Base-by-base conservation (phyloP, 2,329 filamentous ascomycete species). In the Diaporthe nobilis region DNA sequence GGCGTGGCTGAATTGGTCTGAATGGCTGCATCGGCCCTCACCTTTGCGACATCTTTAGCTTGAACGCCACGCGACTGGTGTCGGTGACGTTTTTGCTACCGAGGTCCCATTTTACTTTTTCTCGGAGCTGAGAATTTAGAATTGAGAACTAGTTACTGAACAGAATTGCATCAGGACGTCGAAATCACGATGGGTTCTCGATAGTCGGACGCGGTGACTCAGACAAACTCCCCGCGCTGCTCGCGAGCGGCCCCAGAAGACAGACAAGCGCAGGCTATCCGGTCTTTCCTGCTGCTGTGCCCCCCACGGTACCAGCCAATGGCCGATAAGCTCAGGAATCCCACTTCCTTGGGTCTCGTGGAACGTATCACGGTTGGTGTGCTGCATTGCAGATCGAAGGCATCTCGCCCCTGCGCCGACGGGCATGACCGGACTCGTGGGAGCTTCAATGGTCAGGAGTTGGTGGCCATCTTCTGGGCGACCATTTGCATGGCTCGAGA, bases 371-470 rank as follows among this genome's bases (percentile, higher is more conserved):
- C 39, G 47, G 53, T 39, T 61, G 55, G 70, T 37, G 20, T n/a
- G 44, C 60, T 67, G 51, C 34, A 73, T 75, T 34, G 47, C 44
- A 67, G 58, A 57, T 73, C 72, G 13, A 37, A 55, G 25, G 34
- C 47, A 53, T 70, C 72, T 73, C 42, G 60, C 51, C 58, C 68
- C n/a, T 58, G 61, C 65, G 65, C 37, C 34, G n/a, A 22, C 42
- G 49, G 37, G 25, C 25, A 70, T 55, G 65, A 70, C 65, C 49
- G 10, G 34, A 42, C 47, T 70, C 65, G 49, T 55, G 49, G 65
- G 65, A 55, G n/a, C 34, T 70, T 70, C 49, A 42, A 42, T 55
- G 65, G 49, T 55, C 65, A 70, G 65, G 65, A 65, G 71, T 44
- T 55, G 34, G 44, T 28, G 49, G 55, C 44, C 49, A 12, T n/a